Base-by-base conservation (phyloP, 257 asterid genomes). In the Salvia hispanica region DNA sequence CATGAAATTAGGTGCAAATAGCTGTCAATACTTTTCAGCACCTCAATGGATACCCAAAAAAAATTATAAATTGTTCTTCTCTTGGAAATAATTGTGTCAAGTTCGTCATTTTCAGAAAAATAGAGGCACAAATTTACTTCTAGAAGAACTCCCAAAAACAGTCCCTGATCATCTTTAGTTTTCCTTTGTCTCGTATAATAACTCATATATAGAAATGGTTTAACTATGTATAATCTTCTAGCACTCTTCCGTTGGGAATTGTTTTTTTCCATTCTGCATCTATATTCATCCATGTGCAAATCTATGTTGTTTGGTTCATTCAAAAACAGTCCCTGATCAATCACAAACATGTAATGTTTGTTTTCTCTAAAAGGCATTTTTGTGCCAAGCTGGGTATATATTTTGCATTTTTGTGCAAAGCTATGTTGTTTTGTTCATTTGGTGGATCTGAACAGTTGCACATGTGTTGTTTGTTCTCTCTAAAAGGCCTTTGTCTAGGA, bases 51-150 rank as follows among this genome's bases (percentile, higher is more conserved):
- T n/a, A n/a, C n/a, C n/a, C n/a, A n/a, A 50, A n/a, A 31, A 50
- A 6, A 50, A 15, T 6, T 7, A 14, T 4, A 48, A 47, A 16
- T 6, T 18, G 9, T 40, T 10, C 43, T 25, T 25, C 31, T 25
- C 31, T 25, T 25, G 31, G 31, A 25, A 25, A 25, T 1, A 25
- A 25, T 25, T 25, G 2, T 25, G 2, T 25, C 31, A 25, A 25
- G 31, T 25, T 25, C 31, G 31, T 25, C n/a, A 8, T 67, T 3
- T 67, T 56, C 65, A n/a, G 66, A 69, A 57, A 57, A 13, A 31
- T 10, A 0, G 8, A 46, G 28, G 43, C 45, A 25, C 28, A 4
- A 2, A 21, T 25, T 55, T 63, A 3, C 18, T 56, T 43, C n/a
- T 2, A 4, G 47, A 65, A 13, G 47, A 37, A 64, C 60, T 31